Evolutionary conservation across 1,284 basidiomycete genomes (phyloP), one percentile per base, ranked within the genome.

Genomic region (Ganoderma lucidum): DNA sequence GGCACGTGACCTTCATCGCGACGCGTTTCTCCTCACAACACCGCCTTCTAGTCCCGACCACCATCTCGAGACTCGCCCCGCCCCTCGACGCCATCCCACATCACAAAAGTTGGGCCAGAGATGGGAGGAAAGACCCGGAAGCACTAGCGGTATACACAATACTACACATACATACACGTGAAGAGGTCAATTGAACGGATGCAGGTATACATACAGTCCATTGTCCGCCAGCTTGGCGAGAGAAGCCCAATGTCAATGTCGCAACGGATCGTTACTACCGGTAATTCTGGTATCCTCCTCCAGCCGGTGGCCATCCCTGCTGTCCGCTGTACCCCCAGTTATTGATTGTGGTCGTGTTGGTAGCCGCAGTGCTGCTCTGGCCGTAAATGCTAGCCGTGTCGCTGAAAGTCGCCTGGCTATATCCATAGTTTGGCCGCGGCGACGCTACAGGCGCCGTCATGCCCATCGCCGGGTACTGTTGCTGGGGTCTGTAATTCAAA

Each of bases 1-100:
- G 59, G 62, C 75, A 75, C 75, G 73, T 75, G 75, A 70, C 51
- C 65, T 42, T 71, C 62, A 67, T 70, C 65, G 64, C 62, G 62
- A 64, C 65, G 66, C 72, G 70, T 12, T 59, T 59, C 56, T 37
- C 56, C 56, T 35, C 56, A 59, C 1, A 37, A 39, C n/a, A 28
- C 23, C 37, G 37, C 28, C 59, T 30, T 23, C 14, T 44, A 9
- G 41, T 30, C 8, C 23, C 59, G 39, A 61, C 23, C 14, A 42
- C 59, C n/a, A 41, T 35, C 56, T 19, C 23, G 23, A 23, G 23
- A 23, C 23, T 23, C 19, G 15, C 35, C 30, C 0, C 17, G 23
- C 23, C 32, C 28, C 14, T 28, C 55, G 15, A 32, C 9, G 15
- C 42, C 14, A 44, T 44, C 9, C 8, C 19, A 48, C n/a, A 45